A percentile compares a stretch with the other conserved stretches of the same genome.
Conservation (phyloP, 495 filamentous ascomycete species). For the Penicillium angulare region DNA sequence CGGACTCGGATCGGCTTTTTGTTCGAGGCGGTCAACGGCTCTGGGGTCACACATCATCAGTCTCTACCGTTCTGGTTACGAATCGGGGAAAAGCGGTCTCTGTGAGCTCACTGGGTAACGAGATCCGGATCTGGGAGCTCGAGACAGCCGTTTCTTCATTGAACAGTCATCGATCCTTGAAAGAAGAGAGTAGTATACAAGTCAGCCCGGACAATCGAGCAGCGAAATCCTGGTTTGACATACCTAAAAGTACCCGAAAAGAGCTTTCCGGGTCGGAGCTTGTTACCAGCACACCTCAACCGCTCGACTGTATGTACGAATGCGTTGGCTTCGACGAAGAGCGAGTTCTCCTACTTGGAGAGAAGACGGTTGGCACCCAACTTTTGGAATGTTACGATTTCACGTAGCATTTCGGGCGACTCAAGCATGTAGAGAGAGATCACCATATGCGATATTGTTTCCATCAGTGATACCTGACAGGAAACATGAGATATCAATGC, state of each 20-base stretch:
- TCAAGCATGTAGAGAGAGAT: not conserved
- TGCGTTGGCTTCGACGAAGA: conserved; percentile 95
- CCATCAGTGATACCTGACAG: not conserved
- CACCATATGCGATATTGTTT: not conserved
- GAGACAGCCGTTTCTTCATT: conserved; percentile 64
- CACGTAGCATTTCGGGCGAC: conserved; percentile 46
- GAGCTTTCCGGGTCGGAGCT: not conserved
- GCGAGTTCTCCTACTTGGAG: conserved; percentile 81
- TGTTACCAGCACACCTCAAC: not conserved
- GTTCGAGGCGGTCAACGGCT: conserved; percentile 75
- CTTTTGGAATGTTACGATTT: conserved; percentile 91
- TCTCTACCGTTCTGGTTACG: conserved; percentile 82
- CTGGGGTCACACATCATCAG: conserved; percentile 93
- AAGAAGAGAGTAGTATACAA: conserved; percentile 54
- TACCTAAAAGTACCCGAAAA: not conserved
- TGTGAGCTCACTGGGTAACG: conserved; percentile 75
- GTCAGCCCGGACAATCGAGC: conserved; percentile 43
- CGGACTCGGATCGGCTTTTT: conserved; percentile 60
- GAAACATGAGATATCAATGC: not conserved
- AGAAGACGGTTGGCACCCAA: conserved; percentile 63
- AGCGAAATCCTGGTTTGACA: conserved; percentile 1
- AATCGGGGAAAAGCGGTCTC: conserved; percentile 87
- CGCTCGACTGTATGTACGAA: conserved; percentile 37
- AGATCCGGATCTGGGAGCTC: conserved; percentile 92
- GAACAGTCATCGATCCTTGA: conserved; percentile 31